A percentile compares a stretch with the other conserved stretches of the same genome.
Evolutionary conservation across 2,329 filamentous ascomycete species (phyloP).

Genomic region (Nigrospora sphaerica): DNA sequence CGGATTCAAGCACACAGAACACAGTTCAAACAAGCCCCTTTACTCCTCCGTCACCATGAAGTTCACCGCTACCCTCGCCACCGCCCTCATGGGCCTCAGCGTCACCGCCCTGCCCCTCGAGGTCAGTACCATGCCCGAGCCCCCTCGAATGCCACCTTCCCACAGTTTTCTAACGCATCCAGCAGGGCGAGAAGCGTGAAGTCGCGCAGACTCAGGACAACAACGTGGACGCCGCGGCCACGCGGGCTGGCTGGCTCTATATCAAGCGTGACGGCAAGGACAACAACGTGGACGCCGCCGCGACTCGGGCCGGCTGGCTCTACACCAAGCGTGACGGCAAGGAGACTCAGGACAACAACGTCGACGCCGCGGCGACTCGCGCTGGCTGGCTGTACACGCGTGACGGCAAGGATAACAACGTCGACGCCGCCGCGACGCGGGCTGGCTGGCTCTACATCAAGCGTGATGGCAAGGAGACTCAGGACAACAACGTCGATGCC

Average conservation of each 20-base stretch:
- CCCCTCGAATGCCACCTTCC: too few relatives aligned
- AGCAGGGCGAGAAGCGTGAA: background rate
- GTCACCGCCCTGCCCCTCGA: conserved; percentile 24
- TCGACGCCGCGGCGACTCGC: background rate
- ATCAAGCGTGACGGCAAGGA: background rate
- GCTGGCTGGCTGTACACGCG: background rate
- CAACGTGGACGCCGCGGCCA: background rate
- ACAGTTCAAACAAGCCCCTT: background rate
- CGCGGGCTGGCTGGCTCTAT: background rate
- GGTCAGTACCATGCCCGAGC: conserved; percentile 10
- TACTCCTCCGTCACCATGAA: conserved; percentile 12
- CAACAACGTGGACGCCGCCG: background rate
- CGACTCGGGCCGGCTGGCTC: background rate
- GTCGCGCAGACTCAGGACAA: background rate
- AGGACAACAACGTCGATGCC: background rate
- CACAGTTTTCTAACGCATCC: background rate
- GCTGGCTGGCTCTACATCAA: background rate
- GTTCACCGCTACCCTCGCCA: conserved; percentile 17
- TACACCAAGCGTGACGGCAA: background rate
- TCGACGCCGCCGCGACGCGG: background rate
- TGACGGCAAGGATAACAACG: background rate
- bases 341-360: background rate
- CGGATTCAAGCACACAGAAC: background rate
- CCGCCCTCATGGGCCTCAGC: conserved; percentile 17
- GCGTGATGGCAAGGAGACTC: background rate